Base-by-base conservation (phyloP, 164 flowering plant species). In the Macadamia tetraphylla region DNA sequence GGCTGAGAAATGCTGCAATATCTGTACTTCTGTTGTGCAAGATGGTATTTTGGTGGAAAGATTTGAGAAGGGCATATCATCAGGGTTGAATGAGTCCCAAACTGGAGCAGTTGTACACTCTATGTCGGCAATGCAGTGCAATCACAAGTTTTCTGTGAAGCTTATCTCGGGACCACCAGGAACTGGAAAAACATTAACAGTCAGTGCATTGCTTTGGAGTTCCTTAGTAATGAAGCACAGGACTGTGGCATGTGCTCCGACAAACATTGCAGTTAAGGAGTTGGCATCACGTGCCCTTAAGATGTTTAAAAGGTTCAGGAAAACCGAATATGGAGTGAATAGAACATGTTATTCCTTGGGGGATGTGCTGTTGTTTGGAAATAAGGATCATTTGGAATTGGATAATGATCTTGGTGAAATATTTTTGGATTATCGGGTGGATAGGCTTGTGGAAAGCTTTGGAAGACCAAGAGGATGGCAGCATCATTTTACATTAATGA, bases 161-260 rank as follows among this genome's bases (percentile, higher is more conserved):
- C 88, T 87, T 40, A 78, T 91, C 23, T 85, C 93, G 91, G 97
- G 97, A 2, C 95, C 95, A 0, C 93, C 94, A 0, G 97, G 94
- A 9, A 88, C 97, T 0, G 97, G 97, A 13, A 91, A 91, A 53
- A 91, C 97, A 0, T 84, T 81, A 70, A 86, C 95, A 1, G 58
- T 84, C 2, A 68, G 84, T 60, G 48, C 69, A 23, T 59, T 91
- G 77, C 80, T 89, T 1, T 69, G 73, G 66, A 32, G 14, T 0
- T 83, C 87, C 15, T 65, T 82, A 14, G 56, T 29, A 56, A 77
- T 70, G 81, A 83, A 78, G 0, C 65, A 42, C 29, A 79, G 87
- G 62, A 83, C 85, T 17, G 76, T 90, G 49, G 62, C 76, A 32
- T 90, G 94, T 76, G 86, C 94, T 0, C 96, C 98, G 35, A 87